phyloP scores from a whole-genome alignment of 2,329 filamentous ascomycete genomes.

The Phyllosticta citrichinensis region DNA sequence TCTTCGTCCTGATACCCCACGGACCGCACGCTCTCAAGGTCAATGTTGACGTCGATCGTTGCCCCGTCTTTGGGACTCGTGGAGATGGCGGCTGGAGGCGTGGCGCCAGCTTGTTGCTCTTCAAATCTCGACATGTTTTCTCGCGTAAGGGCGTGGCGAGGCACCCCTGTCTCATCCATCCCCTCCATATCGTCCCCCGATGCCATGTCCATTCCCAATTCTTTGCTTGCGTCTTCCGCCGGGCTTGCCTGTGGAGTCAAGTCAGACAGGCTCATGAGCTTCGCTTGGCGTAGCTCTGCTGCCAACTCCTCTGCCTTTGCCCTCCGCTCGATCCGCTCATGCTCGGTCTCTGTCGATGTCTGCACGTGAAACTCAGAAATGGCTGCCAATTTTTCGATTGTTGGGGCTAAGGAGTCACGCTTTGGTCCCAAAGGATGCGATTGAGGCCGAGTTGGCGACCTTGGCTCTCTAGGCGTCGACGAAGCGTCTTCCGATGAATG shows the following conservation, averaged over 20 bases:
- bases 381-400: constrained; percentile 25
- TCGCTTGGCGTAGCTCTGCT: constrained; percentile 43
- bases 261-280: constrained; percentile 23
- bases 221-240: constrained; percentile 24
- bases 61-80: not conserved
- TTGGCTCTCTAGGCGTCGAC: not conserved
- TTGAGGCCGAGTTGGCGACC: not conserved
- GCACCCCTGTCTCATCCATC: constrained; percentile 14
- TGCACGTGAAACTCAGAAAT: constrained; percentile 30
- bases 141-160: constrained; percentile 24
- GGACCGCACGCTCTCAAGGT: not conserved
- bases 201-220: constrained; percentile 13
- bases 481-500: constrained; percentile 17
- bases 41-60: not conserved
- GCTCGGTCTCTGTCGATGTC: constrained; percentile 33
- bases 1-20: not conserved
- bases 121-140: constrained; percentile 14
- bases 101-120: not conserved
- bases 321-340: constrained; percentile 36
- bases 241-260: not conserved
- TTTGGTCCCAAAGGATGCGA: not conserved
- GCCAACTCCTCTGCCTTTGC: constrained; percentile 46
- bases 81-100: not conserved
- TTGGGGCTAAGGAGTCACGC: constrained; percentile 1
- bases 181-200: constrained; percentile 13